Evolutionary conservation across 2,329 filamentous ascomycete genomes (phyloP).

Genomic region (Ophiostoma ips): DNA sequence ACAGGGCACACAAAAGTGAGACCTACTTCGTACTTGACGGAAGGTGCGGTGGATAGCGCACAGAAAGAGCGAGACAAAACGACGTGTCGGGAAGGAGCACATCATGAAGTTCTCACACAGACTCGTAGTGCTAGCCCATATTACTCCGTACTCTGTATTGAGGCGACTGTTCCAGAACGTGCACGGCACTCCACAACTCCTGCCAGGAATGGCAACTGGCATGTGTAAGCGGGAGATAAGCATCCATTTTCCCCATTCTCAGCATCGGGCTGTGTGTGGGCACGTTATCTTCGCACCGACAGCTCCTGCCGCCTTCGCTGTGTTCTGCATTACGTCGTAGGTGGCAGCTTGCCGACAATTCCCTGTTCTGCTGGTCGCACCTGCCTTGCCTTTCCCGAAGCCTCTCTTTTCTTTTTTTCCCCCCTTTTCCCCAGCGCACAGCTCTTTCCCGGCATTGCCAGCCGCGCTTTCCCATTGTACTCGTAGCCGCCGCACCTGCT

Average conservation of each 20-base stretch:
- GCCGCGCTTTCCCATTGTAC: not conserved
- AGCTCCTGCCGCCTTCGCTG: not conserved
- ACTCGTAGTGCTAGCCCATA: not conserved
- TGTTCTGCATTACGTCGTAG: too few species aligned
- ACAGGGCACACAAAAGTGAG: not conserved
- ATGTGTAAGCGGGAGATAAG: not conserved
- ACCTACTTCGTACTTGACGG: too few species aligned
- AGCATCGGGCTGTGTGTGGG: not conserved
- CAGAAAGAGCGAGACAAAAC: not conserved
- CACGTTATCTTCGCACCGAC: too few species aligned
- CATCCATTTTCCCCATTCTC: not conserved
- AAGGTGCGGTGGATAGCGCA: too few species aligned
- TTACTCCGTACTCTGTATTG: not conserved
- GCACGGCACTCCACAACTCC: not conserved
- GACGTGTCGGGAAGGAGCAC: not conserved
- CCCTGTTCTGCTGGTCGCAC: not conserved
- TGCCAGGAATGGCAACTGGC: constrained; percentile 3
- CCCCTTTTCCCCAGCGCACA: not conserved
- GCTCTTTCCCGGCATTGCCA: not conserved
- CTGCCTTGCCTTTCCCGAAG: not conserved
- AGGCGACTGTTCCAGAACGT: not conserved
- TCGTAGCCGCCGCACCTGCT: not conserved
- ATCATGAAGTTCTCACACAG: not conserved
- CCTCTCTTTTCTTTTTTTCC: not conserved
- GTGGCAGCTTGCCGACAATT: not conserved